Evolutionary conservation across 352 stramenopile species (phyloP).

Genomic region (Plasmopara muralis): DNA sequence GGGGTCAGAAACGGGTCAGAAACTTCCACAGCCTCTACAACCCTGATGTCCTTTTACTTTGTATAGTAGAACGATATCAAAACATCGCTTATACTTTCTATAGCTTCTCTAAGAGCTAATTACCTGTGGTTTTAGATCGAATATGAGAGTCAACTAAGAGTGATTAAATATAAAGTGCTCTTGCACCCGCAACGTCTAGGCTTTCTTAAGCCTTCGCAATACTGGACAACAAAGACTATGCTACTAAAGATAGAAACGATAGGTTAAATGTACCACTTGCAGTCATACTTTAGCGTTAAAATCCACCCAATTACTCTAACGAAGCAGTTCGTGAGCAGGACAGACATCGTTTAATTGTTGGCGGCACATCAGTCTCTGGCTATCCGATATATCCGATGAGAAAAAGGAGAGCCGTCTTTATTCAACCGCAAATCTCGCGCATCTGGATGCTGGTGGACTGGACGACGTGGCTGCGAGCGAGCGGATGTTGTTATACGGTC

Average conservation of each 20-base stretch:
- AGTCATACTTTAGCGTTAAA: neutral
- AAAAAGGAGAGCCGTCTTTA: neutral
- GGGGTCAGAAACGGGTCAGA: conserved; percentile 14
- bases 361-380: neutral
- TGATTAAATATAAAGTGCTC: neutral
- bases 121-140: neutral
- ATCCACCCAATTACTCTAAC: neutral
- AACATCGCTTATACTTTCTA: neutral
- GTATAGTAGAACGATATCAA: neutral
- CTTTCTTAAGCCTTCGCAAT: neutral
- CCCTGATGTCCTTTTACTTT: conserved; percentile 2
- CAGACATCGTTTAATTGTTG: neutral
- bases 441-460: too few relatives aligned
- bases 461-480: too few relatives aligned
- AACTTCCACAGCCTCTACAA: conserved; percentile 13
- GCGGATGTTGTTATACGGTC: too few relatives aligned
- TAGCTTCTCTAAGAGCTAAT: neutral
- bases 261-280: neutral
- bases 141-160: neutral
- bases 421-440: too few relatives aligned
- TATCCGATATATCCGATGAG: neutral
- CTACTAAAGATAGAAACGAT: neutral
- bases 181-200: neutral
- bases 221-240: neutral
- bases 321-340: neutral